These are phyloP conservation scores for Poa annua DNA, from an alignment of 176 grass and related monocot species.

Conservation along the genomic window DNA sequence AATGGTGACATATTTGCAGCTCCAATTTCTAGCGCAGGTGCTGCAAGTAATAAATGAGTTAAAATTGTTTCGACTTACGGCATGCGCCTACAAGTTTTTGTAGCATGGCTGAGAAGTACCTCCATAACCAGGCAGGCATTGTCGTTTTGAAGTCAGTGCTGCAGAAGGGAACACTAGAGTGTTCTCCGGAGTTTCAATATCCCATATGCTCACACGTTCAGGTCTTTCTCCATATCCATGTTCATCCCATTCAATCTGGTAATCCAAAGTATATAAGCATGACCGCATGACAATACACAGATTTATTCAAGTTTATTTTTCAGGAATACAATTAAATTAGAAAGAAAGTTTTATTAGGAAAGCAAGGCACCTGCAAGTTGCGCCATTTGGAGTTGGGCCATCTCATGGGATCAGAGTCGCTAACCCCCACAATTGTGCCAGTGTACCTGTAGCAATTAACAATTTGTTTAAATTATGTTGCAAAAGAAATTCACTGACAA, in stretches of 20 bases:
- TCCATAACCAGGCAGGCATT: slow-evolving; percentile 73
- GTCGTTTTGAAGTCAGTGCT: slow-evolving; percentile 69
- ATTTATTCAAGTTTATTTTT: not conserved
- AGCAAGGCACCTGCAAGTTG: slow-evolving; percentile 70
- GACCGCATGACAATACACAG: not conserved
- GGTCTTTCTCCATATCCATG: slow-evolving; percentile 93
- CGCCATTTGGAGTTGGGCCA: slow-evolving; percentile 99
- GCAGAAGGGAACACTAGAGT: slow-evolving; percentile 67
- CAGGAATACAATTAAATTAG: no score
- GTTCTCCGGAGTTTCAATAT: slow-evolving; percentile 88
- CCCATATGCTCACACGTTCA: slow-evolving; percentile 86
- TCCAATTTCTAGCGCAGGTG: slow-evolving; percentile 55
- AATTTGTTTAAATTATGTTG: not conserved
- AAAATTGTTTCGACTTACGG: not conserved
- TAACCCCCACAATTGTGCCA: slow-evolving; percentile 74
- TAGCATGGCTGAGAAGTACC: slow-evolving; percentile 15
- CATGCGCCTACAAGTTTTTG: slow-evolving; percentile 26
- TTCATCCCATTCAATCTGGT: slow-evolving; percentile 93
- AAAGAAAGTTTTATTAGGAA: slow-evolving; percentile 14
- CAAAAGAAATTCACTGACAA: slow-evolving; percentile 11
- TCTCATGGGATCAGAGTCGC: slow-evolving; percentile 81
- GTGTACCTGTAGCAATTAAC: slow-evolving; percentile 65
- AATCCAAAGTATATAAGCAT: slow-evolving; percentile 15
- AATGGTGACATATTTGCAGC: slow-evolving; percentile 56
- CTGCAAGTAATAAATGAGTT: slow-evolving; percentile 39